Percentiles rank a stretch among this genome's conserved stretches.
Conservation (phyloP, 331 rosid genomes). For the Ulmus americana region DNA sequence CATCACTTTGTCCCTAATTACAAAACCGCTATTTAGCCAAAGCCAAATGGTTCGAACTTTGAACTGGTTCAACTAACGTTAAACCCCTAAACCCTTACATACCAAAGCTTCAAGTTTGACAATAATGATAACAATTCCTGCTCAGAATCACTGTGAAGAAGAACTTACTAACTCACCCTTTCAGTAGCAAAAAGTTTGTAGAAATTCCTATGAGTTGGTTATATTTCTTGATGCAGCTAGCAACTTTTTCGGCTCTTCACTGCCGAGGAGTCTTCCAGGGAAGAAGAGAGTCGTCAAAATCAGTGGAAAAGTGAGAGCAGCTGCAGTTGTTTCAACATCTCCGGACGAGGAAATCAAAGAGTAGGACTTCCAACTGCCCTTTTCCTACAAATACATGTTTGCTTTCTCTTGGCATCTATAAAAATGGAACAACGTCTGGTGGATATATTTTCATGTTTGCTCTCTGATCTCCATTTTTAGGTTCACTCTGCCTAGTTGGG, state of each 20-base stretch:
- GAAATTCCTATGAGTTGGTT: too few species aligned
- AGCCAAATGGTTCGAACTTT: neutral
- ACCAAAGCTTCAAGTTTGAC: neutral
- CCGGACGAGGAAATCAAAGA: slow-evolving; percentile 52
- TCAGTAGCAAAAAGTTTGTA: too few species aligned
- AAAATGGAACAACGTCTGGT: neutral
- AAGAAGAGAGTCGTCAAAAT: slow-evolving; percentile 42
- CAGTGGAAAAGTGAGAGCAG: slow-evolving; percentile 43
- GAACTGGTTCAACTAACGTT: neutral
- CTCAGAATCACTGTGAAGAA: too few species aligned
- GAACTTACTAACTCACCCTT: too few species aligned
- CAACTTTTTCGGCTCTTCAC: slow-evolving; percentile 42
- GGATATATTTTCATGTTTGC: neutral
- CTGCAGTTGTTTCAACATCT: slow-evolving; percentile 40
- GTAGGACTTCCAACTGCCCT: slow-evolving; percentile 34
- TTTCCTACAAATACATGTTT: neutral
- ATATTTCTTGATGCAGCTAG: slow-evolving; percentile 40
- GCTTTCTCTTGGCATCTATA: neutral
- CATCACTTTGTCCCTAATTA: too few species aligned
- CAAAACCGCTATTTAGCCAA: too few species aligned
- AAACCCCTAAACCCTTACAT: neutral
- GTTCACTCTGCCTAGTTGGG: slow-evolving; percentile 79
- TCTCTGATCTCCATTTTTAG: slow-evolving; percentile 29
- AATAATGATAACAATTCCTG: too few species aligned
- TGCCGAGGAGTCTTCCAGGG: slow-evolving; percentile 26